Percentiles rank a stretch among this genome's conserved stretches.
phyloP scores from a whole-genome alignment of 345 rosid species.

The Dipteronia dyeriana region DNA sequence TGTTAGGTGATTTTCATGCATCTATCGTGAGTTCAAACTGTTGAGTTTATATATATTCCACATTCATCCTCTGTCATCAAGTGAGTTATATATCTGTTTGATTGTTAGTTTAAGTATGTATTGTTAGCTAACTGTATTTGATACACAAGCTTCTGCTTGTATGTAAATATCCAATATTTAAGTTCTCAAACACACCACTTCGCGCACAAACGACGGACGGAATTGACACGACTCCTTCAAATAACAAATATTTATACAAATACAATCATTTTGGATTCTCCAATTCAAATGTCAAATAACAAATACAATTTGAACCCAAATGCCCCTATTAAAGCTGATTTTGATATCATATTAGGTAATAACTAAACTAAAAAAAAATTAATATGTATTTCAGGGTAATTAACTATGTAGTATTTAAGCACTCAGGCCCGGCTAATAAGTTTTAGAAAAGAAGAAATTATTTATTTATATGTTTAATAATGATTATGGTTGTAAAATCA shows the following conservation, averaged over 20 bases:
- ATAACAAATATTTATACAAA: not conserved
- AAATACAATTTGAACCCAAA: not conserved
- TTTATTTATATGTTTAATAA: not conserved
- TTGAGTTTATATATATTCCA: not conserved
- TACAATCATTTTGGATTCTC: not conserved
- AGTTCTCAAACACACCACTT: not conserved
- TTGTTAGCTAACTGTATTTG: no score
- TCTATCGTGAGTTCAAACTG: not conserved
- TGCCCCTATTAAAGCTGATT: no score
- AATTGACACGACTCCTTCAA: no score
- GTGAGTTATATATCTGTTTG: not conserved
- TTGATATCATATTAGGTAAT: no score
- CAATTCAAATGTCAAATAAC: no score
- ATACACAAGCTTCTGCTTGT: no score
- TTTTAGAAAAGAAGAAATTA: no score
- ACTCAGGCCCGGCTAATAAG: not conserved
- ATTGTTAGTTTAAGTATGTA: not conserved
- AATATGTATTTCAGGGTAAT: no score
- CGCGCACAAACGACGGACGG: no score
- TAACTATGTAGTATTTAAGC: not conserved
- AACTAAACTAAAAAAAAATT: no score
- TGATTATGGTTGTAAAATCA: not conserved
- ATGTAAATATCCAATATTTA: not conserved
- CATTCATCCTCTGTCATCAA: not conserved
- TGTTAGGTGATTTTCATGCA: not conserved